Evolutionary conservation across 2,329 filamentous ascomycete species (phyloP).

Genomic region (Clarireedia homoeocarpa): DNA sequence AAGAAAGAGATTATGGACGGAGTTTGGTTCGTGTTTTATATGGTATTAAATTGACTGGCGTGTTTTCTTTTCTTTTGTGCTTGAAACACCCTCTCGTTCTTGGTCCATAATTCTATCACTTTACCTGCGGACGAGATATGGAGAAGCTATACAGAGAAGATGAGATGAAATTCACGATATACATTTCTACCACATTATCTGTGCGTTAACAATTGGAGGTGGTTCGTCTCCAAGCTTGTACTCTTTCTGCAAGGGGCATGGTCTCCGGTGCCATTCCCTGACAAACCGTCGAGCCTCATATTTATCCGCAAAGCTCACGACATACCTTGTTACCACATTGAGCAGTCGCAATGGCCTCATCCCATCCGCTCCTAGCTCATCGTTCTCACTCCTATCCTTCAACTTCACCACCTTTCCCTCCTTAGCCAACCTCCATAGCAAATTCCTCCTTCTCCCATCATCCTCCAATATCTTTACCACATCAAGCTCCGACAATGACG

Average conservation of each 20-base stretch:
- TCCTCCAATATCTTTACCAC: slow-evolving; percentile 18
- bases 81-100: not conserved
- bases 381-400: not conserved
- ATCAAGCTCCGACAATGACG: slow-evolving; percentile 11
- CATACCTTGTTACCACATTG: slow-evolving; percentile 19
- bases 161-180: not conserved
- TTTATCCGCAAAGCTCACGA: slow-evolving; percentile 26
- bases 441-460: slow-evolving; percentile 26
- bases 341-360: not conserved
- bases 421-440: slow-evolving; percentile 27
- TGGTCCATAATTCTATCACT: not conserved
- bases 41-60: slow-evolving; percentile 12
- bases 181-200: slow-evolving; percentile 39
- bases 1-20: slow-evolving; percentile 27
- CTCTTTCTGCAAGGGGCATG: slow-evolving; percentile 30
- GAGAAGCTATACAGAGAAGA: not conserved
- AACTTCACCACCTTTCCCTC: slow-evolving; percentile 2
- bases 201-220: slow-evolving; percentile 35
- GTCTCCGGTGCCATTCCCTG: slow-evolving; percentile 42
- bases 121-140: not conserved
- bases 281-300: slow-evolving; percentile 37
- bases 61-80: slow-evolving; percentile 1
- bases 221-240: slow-evolving; percentile 31
- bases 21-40: slow-evolving; percentile 24
- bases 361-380: not conserved